Conservation (phyloP, 2,329 filamentous ascomycete species). For the Hirsutella rhossiliensis region DNA sequence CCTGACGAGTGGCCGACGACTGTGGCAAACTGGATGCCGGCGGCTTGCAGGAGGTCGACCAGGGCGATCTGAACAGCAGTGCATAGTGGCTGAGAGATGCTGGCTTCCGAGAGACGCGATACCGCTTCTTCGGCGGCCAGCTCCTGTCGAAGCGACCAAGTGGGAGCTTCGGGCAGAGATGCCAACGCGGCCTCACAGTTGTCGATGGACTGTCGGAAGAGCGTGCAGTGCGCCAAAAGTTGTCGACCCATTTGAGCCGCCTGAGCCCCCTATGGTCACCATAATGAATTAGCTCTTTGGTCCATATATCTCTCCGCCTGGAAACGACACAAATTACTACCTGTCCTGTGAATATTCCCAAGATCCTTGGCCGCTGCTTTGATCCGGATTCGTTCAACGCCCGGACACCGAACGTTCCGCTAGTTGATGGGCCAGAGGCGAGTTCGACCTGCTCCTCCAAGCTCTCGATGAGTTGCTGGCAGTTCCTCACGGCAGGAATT, state of each 20-base stretch:
- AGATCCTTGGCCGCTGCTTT: background rate
- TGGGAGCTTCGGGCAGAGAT: background rate
- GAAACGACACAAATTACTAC: background rate
- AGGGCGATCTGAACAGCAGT: constrained; percentile 27
- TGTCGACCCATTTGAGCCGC: background rate
- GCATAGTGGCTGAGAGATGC: constrained; percentile 18
- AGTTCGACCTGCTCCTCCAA: background rate
- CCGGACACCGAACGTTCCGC: background rate
- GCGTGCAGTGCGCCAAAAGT: background rate
- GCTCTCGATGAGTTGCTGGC: background rate
- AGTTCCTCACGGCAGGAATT: background rate
- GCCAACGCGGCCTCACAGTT: background rate
- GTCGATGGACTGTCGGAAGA: background rate
- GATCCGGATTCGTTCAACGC: background rate
- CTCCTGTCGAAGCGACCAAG: constrained; percentile 2
- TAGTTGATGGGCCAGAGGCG: background rate
- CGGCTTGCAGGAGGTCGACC: constrained; percentile 20
- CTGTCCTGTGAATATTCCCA: background rate
- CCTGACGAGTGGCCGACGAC: constrained; percentile 28
- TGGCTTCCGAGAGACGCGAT: constrained; percentile 1
- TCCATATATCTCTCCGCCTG: background rate
- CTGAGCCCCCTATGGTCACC: background rate
- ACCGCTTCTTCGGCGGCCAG: background rate
- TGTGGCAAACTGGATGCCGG: constrained; percentile 15
- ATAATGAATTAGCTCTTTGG: background rate